These are phyloP conservation scores for Fusarium incarnatum DNA, from an alignment of 2,329 filamentous ascomycete species.

Conservation along the genomic window DNA sequence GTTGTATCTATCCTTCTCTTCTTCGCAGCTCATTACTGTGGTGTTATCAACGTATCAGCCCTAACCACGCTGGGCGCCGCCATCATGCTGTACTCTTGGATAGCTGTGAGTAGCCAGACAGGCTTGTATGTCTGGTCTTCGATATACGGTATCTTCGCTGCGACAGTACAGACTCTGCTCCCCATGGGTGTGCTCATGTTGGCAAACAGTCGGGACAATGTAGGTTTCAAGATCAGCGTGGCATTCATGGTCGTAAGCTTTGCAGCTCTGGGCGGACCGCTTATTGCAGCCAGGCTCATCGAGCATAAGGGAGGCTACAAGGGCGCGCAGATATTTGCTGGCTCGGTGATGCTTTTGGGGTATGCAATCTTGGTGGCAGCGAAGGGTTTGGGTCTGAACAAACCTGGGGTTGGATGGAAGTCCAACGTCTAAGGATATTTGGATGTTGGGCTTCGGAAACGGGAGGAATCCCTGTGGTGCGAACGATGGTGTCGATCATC, in stretches of 20 bases:
- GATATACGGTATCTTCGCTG: conserved; percentile 71
- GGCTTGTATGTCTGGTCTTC: conserved; percentile 71
- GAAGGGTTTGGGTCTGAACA: conserved; percentile 54
- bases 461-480: neutral
- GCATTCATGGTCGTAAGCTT: conserved; percentile 67
- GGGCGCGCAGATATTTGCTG: conserved; percentile 64
- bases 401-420: conserved; percentile 53
- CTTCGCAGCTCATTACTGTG: conserved; percentile 67
- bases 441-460: neutral
- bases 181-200: conserved; percentile 68
- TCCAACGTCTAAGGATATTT: conserved; percentile 52
- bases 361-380: conserved; percentile 54
- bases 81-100: conserved; percentile 67
- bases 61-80: conserved; percentile 58
- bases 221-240: conserved; percentile 69
- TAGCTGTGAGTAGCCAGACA: conserved; percentile 60
- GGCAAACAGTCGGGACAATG: conserved; percentile 63
- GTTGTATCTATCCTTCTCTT: conserved; percentile 66
- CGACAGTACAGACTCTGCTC: conserved; percentile 73
- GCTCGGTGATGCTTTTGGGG: conserved; percentile 56
- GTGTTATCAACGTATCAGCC: conserved; percentile 71
- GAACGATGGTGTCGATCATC: neutral
- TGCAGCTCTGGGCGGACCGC: conserved; percentile 63
- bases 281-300: conserved; percentile 64
- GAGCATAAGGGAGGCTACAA: conserved; percentile 57